Evolutionary conservation across 139 green algal species (phyloP).

Genomic region (Desmodesmus armatus): DNA sequence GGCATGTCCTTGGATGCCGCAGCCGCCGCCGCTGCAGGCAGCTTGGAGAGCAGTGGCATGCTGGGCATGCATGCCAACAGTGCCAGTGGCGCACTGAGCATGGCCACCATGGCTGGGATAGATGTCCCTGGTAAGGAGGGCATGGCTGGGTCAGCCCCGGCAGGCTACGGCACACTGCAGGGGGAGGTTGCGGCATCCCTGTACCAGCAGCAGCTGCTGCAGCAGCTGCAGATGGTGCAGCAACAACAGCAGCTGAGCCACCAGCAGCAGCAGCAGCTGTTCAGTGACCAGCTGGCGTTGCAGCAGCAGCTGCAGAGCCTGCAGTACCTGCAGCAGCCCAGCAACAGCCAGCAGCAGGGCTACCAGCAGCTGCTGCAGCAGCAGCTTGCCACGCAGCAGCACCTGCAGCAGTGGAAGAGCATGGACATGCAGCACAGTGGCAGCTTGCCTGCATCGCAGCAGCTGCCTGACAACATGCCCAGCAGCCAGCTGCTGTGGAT

Average conservation of each 20-base stretch:
- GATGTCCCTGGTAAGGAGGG: neutral
- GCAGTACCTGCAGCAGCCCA: constrained; percentile 13
- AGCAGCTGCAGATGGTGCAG: constrained; percentile 23
- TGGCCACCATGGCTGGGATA: neutral
- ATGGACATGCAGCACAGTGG: neutral
- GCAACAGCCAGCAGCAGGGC: constrained; percentile 27
- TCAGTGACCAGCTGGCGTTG: constrained; percentile 15
- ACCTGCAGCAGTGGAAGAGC: neutral
- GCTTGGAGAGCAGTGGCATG: neutral
- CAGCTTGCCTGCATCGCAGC: neutral
- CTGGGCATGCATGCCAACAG: neutral
- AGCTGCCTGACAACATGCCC: neutral
- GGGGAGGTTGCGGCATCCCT: neutral
- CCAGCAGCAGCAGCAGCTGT: constrained; percentile 21
- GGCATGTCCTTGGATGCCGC: neutral
- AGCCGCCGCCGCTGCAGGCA: neutral
- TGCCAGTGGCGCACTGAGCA: neutral
- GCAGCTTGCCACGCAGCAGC: constrained; percentile 28
- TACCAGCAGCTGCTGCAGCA: constrained; percentile 11
- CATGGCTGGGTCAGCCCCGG: constrained; percentile 16
- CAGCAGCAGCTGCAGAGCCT: constrained; percentile 20
- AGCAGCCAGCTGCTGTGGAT: constrained; percentile 11
- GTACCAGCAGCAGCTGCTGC: constrained; percentile 4
- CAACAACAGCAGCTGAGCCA: neutral
- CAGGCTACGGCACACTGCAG: neutral